Base-by-base conservation (phyloP, 345 rosid genomes). In the Euphorbia peplus region DNA sequence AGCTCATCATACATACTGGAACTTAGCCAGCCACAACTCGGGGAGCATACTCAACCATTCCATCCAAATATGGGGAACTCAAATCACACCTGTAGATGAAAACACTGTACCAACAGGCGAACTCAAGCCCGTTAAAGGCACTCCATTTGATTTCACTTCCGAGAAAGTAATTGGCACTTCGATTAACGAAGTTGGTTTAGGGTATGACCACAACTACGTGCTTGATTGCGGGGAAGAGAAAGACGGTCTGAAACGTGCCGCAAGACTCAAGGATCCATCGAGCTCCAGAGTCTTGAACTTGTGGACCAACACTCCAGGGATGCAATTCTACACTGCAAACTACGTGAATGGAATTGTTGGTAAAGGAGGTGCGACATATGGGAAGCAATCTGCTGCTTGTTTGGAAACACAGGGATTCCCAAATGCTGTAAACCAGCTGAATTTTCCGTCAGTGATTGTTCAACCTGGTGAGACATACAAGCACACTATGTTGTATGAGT, bases 1-100 rank as follows among this genome's bases (percentile, higher is more conserved):
- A 77, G 99, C 97, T 55, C 99, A 95, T 64, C 99, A 91, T 74
- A 91, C 96, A n/a, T 95, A 95, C 78, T 93, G 97, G 97, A 91
- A 91, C 87, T 73, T 93, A 52, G 84, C 88, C 0, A 97, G 98
- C 28, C 97, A 93, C 69, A 66, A 83, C 83, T 85, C 92, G 0
- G 96, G 96, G 54, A 78, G 67, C 76, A 77, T 89, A 68, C 93
- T 91, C 0, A 82, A 85, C 76, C 96, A 95, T 47, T 63, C 81
- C 15, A 84, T 86, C 73, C 95, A 87, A 79, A 88, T 95, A 67
- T 83, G 83, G 88, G 99, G 84, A 35, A 80, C 86, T n/a, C 89
- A 95, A 15, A 64, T 95, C 58, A 91, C 97, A 0, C 95, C 99
- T 0, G 90, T 95, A 37, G 99, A 93, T 16, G 70, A 91, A 66